Evolutionary conservation across 2,329 filamentous ascomycete species (phyloP), one percentile per base, ranked within the genome.

Genomic region (Aspergillus candidus): DNA sequence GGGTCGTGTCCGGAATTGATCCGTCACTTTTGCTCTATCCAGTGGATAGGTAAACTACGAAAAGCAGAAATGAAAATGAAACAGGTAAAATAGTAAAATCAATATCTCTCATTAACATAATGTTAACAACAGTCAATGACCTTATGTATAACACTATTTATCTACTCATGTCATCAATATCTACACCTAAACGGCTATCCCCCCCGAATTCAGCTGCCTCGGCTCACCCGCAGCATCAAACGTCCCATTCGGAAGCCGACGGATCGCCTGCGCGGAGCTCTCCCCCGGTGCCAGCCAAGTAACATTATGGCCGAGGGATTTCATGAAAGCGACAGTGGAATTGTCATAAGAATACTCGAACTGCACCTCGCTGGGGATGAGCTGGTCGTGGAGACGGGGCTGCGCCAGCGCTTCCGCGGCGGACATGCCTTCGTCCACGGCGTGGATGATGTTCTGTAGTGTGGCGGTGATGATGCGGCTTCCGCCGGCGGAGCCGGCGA

Each of bases 381-480:
- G 71, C 67, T 94, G 89, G 59, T 94, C 87, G 59, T 94, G 89
- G 15, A 94, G 68, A 7, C 89, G 73, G 0, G 85, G 85, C 56
- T 76, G 65, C 0, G 71, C 72, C 11, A 94, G 72, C 0, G 87
- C 84, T 40, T 84, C 70, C 0, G 69, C 64, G 4, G 82, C 73
- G 0, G 75, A 78, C 65, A 82, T 71, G 11, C 72, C 71, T 49
- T 80, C 75, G 56, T 91, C 84, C 3, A 94, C 69, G 5, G 87
- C 74, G 57, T 88, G 78, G 68, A 86, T 83, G 4, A 89, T 69
- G 32, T 82, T 82, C 60, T 88, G 86, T 6, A 88, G 75, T 0
- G 85, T 90, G 3, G 85, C 71, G 0, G 87, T 91, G 60, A 90
- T 88, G 69, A 95, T 95, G 22, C 86, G 78, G 14, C 81, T 86